These are phyloP conservation scores for Mucor sp. DNA, from an alignment of 371 early-diverging fungal genomes.

Conservation along the genomic window DNA sequence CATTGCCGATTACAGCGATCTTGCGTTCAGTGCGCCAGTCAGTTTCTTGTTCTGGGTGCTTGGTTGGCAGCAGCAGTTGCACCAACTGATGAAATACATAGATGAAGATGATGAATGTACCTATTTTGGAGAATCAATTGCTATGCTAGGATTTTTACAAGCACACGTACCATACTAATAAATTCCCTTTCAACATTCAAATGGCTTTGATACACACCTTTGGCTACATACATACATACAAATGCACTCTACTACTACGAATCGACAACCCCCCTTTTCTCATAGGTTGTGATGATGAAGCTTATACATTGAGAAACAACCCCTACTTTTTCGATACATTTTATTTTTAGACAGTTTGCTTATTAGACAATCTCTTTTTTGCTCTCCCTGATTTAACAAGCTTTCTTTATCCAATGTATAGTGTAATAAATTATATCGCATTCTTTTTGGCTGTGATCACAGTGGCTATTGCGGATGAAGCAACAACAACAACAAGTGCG, in stretches of 20 bases:
- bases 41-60: conserved; percentile 59
- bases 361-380: neutral
- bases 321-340: neutral
- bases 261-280: neutral
- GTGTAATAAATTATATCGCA: neutral
- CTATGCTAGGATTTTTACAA: conserved; percentile 55
- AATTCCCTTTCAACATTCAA: neutral
- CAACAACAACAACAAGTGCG: neutral
- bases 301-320: neutral
- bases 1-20: conserved; percentile 55
- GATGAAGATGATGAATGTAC: conserved; percentile 34
- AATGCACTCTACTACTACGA: neutral
- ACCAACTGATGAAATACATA: conserved; percentile 50
- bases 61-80: conserved; percentile 45
- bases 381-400: neutral
- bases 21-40: conserved; percentile 64
- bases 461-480: neutral
- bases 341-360: neutral
- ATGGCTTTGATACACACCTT: too few species aligned
- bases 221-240: neutral
- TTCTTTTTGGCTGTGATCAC: neutral
- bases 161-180: conserved; percentile 42
- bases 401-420: neutral
- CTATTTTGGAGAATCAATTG: conserved; percentile 65
- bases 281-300: neutral